Evolutionary conservation across 495 filamentous ascomycete genomes (phyloP).

Genomic region (Penicillium angulare): DNA sequence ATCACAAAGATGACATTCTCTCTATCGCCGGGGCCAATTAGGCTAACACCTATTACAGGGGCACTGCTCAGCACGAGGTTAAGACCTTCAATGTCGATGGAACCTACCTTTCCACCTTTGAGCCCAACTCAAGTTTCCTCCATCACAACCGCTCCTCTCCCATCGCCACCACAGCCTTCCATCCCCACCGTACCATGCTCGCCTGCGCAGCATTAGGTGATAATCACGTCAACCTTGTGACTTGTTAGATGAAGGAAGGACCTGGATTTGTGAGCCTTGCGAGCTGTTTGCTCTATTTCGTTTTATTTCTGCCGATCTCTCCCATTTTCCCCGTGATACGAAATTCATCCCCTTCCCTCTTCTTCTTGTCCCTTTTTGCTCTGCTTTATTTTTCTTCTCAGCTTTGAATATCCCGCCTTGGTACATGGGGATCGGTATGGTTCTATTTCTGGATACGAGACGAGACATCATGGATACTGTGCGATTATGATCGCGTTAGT

Average conservation of each 20-base stretch:
- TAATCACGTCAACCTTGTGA: slow-evolving; percentile 47
- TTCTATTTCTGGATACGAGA: slow-evolving; percentile 1
- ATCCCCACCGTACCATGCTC: slow-evolving; percentile 91
- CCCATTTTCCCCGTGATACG: neutral
- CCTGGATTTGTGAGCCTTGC: neutral
- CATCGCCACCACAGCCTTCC: slow-evolving; percentile 88
- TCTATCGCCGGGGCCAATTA: neutral
- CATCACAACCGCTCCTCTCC: slow-evolving; percentile 72
- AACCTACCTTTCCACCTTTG: slow-evolving; percentile 69
- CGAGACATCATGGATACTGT: neutral
- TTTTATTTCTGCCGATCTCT: neutral
- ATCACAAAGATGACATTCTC: neutral
- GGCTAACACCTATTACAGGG: slow-evolving; percentile 50
- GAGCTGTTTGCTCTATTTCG: neutral
- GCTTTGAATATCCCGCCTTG: slow-evolving; percentile 6
- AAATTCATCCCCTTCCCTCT: neutral
- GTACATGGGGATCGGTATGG: neutral
- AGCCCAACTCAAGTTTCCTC: slow-evolving; percentile 87
- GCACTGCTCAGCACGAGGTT: slow-evolving; percentile 81
- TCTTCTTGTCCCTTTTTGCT: neutral
- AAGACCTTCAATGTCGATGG: slow-evolving; percentile 90
- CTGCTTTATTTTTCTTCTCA: neutral
- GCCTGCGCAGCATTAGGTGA: slow-evolving; percentile 67
- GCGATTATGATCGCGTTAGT: slow-evolving; percentile 1
- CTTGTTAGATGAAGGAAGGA: slow-evolving; percentile 30